Conservation (phyloP, 1,284 basidiomycete genomes). For the Mycosarcoma maydis region DNA sequence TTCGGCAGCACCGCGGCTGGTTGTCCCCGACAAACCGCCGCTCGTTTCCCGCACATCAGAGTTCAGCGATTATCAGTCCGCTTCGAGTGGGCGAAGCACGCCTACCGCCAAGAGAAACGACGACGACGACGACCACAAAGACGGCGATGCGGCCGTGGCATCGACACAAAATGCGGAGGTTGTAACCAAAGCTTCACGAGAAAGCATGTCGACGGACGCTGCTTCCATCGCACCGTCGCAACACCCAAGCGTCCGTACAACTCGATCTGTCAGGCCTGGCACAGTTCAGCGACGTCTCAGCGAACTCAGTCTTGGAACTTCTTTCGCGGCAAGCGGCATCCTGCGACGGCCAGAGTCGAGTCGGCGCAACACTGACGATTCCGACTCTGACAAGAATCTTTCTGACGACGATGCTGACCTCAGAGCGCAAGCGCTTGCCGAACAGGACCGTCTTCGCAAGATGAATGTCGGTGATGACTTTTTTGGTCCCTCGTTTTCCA, state of each 20-base stretch:
- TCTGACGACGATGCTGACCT: constrained; percentile 57
- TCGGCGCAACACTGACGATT: constrained; percentile 29
- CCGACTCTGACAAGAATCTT: constrained; percentile 39
- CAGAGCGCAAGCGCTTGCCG: constrained; percentile 45
- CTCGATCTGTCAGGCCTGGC: constrained; percentile 30
- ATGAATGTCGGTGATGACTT: constrained; percentile 64
- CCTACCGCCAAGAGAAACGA: constrained; percentile 6
- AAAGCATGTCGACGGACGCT: constrained; percentile 5
- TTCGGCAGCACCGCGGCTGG: constrained; percentile 4
- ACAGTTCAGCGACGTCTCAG: constrained; percentile 49
- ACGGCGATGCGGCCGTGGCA: constrained; percentile 15
- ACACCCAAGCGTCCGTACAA: constrained; percentile 22
- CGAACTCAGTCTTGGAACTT: constrained; percentile 55
- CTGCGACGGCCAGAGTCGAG: constrained; percentile 20
- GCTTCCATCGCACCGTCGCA: constrained; percentile 28
- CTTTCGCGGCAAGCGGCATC: constrained; percentile 55
- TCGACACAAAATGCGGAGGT: constrained; percentile 6
- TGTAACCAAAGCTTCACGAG: constrained; percentile 2
- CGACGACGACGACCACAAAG: constrained; percentile 9
- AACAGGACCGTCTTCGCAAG: constrained; percentile 56
- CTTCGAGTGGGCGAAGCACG: constrained; percentile 37
- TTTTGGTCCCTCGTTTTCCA: constrained; percentile 53
- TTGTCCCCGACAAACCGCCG: constrained; percentile 7
- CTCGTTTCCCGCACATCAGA: constrained; percentile 30
- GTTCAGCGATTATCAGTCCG: constrained; percentile 40